These are phyloP conservation scores for Neoarthrinium moseri DNA, from an alignment of 2,329 filamentous ascomycete species.

Conservation along the genomic window DNA sequence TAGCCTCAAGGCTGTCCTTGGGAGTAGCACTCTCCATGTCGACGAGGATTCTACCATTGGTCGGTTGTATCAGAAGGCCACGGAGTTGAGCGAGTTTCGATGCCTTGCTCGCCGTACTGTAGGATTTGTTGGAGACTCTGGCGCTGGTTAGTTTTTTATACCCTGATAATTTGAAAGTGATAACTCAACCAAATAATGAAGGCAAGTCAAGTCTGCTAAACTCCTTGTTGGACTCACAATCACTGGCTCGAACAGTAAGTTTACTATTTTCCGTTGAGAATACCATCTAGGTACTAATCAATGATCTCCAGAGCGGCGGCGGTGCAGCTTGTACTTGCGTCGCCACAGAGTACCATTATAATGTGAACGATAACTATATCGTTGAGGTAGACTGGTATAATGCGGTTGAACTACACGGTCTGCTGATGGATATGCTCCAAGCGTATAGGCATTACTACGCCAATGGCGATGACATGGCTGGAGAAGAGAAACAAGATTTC, in stretches of 20 bases:
- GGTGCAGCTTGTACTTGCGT: constrained; percentile 47
- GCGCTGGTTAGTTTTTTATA: constrained; percentile 33
- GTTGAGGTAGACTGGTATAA: constrained; percentile 34
- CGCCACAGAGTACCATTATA: constrained; percentile 44
- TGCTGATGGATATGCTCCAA: constrained; percentile 33
- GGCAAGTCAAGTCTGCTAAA: constrained; percentile 51
- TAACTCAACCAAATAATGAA: constrained; percentile 8
- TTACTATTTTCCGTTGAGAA: constrained; percentile 2
- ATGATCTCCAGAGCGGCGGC: constrained; percentile 35
- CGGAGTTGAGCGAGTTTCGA: constrained; percentile 32
- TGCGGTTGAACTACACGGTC: constrained; percentile 27
- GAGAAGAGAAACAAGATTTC: constrained; percentile 19
- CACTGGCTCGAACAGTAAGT: constrained; percentile 41
- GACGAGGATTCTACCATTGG: constrained; percentile 4
- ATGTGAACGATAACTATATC: constrained; percentile 27
- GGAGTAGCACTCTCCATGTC: background rate
- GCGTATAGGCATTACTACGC: constrained; percentile 35
- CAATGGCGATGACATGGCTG: constrained; percentile 10
- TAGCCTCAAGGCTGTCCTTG: background rate
- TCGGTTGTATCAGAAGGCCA: constrained; percentile 30
- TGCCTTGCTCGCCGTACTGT: constrained; percentile 38
- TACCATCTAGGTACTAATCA: background rate
- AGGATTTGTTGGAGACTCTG: constrained; percentile 48
- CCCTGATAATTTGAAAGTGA: background rate
- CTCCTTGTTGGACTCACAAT: constrained; percentile 39